Percentiles rank a stretch among this genome's conserved stretches.
Evolutionary conservation across 163 green algal genomes (phyloP).

Genomic region (Scenedesmus sp.): DNA sequence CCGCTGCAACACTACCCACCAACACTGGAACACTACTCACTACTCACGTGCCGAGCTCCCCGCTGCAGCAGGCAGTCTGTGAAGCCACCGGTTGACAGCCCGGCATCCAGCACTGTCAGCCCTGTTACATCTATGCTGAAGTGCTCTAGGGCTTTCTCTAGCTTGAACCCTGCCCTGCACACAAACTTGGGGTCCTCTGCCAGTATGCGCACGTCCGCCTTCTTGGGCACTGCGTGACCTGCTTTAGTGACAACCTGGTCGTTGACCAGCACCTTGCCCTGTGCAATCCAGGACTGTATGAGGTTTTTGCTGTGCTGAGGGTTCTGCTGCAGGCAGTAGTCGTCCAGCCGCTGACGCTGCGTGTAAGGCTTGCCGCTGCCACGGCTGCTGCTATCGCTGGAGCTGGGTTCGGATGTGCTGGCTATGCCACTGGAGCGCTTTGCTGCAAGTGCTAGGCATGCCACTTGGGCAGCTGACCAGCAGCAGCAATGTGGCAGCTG

Average conservation of each 20-base stretch:
- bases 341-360: slow-evolving; percentile 80
- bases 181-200: slow-evolving; percentile 87
- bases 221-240: slow-evolving; percentile 70
- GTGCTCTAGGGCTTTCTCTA: slow-evolving; percentile 91
- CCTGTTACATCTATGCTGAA: slow-evolving; percentile 88
- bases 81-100: slow-evolving; percentile 97
- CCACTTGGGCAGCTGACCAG: not conserved
- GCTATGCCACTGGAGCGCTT: not conserved
- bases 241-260: slow-evolving; percentile 81
- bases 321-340: slow-evolving; percentile 80
- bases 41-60: slow-evolving; percentile 73
- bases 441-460: not conserved
- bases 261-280: slow-evolving; percentile 91
- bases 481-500: not conserved
- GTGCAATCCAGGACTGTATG: slow-evolving; percentile 91
- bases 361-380: not conserved
- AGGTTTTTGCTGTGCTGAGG: slow-evolving; percentile 85
- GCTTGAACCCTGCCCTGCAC: slow-evolving; percentile 90
- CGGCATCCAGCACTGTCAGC: slow-evolving; percentile 87
- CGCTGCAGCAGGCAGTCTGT: slow-evolving; percentile 97
- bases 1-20: too few species aligned
- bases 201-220: slow-evolving; percentile 73
- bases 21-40: not conserved
- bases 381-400: not conserved
- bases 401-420: slow-evolving; percentile 19